phyloP scores from a whole-genome alignment of 176 grass and related monocot genomes.

The Carex myosuroides region DNA sequence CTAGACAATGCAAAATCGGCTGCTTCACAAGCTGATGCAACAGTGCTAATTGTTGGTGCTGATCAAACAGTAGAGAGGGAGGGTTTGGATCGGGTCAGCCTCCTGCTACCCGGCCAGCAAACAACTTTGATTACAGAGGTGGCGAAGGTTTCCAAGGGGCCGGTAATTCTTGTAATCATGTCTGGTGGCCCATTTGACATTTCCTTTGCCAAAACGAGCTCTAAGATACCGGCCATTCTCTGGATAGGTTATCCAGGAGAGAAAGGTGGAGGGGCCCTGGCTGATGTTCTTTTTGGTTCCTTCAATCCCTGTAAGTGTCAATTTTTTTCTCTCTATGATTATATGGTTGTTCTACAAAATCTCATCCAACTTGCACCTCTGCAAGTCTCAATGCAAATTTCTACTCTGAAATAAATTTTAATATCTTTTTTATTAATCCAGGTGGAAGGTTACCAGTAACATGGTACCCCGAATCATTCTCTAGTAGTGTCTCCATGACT shows the following conservation, averaged over 20 bases:
- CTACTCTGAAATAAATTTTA: background rate
- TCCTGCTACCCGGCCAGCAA: constrained; percentile 66
- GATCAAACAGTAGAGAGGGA: constrained; percentile 75
- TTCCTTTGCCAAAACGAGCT: constrained; percentile 40
- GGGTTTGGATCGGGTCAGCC: constrained; percentile 57
- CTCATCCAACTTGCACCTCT: background rate
- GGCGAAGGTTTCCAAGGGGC: constrained; percentile 52
- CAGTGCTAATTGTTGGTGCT: constrained; percentile 68
- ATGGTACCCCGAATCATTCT: constrained; percentile 73
- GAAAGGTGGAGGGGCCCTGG: constrained; percentile 69
- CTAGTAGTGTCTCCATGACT: constrained; percentile 56
- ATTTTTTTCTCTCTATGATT: background rate
- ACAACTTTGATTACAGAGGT: constrained; percentile 51
- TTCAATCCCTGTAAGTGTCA: constrained; percentile 57
- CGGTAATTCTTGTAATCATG: constrained; percentile 91
- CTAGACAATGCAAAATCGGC: constrained; percentile 46
- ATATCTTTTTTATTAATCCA: background rate
- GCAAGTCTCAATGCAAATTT: background rate
- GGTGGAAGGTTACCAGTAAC: constrained; percentile 86
- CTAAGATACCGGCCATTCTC: constrained; percentile 59
- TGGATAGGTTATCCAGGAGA: constrained; percentile 93
- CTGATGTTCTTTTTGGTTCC: constrained; percentile 76
- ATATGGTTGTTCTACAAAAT: background rate
- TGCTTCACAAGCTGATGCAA: constrained; percentile 66
- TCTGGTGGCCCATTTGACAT: constrained; percentile 82